A percentile compares a stretch with the other conserved stretches of the same genome.
phyloP scores from a whole-genome alignment of 768 basidiomycete genomes.

The Macrocybe gigantea region DNA sequence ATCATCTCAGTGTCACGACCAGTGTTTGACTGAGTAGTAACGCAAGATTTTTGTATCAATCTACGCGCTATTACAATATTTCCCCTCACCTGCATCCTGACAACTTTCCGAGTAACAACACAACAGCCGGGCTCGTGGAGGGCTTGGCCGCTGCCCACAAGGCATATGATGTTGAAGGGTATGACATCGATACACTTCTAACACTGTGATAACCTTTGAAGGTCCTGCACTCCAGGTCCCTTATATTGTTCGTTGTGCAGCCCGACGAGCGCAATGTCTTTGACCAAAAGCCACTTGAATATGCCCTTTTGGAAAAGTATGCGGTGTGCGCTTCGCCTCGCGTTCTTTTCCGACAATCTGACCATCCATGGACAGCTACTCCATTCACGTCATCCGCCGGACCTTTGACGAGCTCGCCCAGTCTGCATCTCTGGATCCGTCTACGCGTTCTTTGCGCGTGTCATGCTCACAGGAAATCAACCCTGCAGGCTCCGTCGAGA shows the following conservation, averaged over 20 bases:
- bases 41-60: constrained; percentile 56
- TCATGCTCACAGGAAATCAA: constrained; percentile 26
- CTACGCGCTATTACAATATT: constrained; percentile 62
- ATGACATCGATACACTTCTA: neutral
- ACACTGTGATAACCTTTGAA: neutral
- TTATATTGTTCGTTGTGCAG: constrained; percentile 86
- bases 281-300: constrained; percentile 88
- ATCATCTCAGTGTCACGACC: neutral
- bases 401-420: constrained; percentile 65
- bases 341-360: neutral
- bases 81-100: constrained; percentile 45
- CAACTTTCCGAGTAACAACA: constrained; percentile 71
- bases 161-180: constrained; percentile 60
- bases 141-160: constrained; percentile 80
- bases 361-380: constrained; percentile 42
- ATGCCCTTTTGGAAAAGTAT: constrained; percentile 75
- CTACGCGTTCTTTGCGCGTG: constrained; percentile 37
- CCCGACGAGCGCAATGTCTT: constrained; percentile 89
- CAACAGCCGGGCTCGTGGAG: constrained; percentile 59
- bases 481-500: constrained; percentile 43
- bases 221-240: constrained; percentile 23
- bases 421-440: constrained; percentile 49
- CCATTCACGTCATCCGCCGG: constrained; percentile 68
- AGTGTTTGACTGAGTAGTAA: constrained; percentile 1
- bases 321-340: constrained; percentile 10